Base-by-base conservation (phyloP, 352 stramenopile species). In the Phytopythium helicoides region DNA sequence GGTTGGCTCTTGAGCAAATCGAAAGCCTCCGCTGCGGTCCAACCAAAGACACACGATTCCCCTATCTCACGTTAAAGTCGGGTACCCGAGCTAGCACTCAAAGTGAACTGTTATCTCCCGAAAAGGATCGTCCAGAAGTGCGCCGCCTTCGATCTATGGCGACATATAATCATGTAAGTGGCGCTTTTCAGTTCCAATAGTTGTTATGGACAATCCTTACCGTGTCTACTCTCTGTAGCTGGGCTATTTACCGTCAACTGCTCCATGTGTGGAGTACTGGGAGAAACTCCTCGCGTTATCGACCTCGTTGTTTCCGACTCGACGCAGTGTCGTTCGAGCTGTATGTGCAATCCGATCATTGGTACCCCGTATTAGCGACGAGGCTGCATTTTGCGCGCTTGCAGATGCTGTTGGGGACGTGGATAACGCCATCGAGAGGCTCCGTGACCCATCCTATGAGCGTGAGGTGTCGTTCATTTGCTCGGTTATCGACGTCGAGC, bases 71-170 rank as follows among this genome's bases (percentile, higher is more conserved):
- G 15, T 15, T 39, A 25, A 11, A 14, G 0, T 19, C 18, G 38
- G 52, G 46, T 55, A 54, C 49, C 54, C 42, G 26, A 45, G 50
- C 15, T 39, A 58, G 21, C 16, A 47, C 36, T 21, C 52, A 53
- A 10, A 87, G 74, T 40, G 76, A 69, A 12, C 22, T 87, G 6
- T 53, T 89, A 15, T 81, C 65, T 0, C 70, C 76, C 5, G 62
- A 76, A 15, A 68, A 56, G 16, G 59, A 84, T 12, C 73, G 71
- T 2, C 66, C 75, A 0, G 76, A 88, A 16, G 42, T 85, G 23
- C 64, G 71, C 19, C 72, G 80, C 19, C 72, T 79, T n/a, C 71
- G 83, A 12, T 87, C 76, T 7, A 87, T 90, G 70, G 75, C 85
- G 14, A 58, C 68, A 6, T 78, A 69, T 69, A 66, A 66, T 15